Evolutionary conservation across 148 eudicot species (phyloP).

Genomic region (Arctostaphylos glauca): DNA sequence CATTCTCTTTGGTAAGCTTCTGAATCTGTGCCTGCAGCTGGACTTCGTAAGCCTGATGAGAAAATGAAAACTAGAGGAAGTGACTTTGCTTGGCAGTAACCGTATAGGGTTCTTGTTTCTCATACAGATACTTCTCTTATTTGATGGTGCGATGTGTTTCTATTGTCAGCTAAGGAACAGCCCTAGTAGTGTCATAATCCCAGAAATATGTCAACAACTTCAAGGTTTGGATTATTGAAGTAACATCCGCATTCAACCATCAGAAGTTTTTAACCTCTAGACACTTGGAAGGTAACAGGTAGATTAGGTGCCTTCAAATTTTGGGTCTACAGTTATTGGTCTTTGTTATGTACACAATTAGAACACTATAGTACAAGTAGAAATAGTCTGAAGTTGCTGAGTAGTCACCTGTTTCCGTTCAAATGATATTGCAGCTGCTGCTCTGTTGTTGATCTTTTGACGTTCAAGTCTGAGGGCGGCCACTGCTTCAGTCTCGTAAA

Average conservation of each 20-base stretch:
- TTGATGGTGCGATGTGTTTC: neutral
- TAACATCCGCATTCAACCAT: neutral
- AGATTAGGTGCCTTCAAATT: neutral
- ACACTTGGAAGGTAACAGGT: neutral
- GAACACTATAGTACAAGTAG: neutral
- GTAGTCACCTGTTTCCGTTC: slow-evolving; percentile 5
- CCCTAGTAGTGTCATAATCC: neutral
- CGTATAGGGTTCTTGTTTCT: neutral
- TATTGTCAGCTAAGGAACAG: neutral
- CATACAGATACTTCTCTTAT: neutral
- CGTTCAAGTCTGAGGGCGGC: neutral
- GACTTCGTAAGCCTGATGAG: neutral
- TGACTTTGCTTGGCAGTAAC: neutral
- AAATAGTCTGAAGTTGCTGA: neutral
- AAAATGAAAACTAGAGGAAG: neutral
- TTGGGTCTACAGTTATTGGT: neutral
- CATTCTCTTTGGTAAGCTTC: neutral
- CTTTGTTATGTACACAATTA: neutral
- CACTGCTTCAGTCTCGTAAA: neutral
- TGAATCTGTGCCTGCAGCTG: slow-evolving; percentile 10
- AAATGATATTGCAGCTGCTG: neutral
- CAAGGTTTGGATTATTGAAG: neutral
- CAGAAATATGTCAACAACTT: neutral
- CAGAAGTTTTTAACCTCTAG: neutral
- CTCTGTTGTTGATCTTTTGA: slow-evolving; percentile 3